Base-by-base conservation (phyloP, 2,329 filamentous ascomycete species). In the Fusarium pseudonygamai region DNA sequence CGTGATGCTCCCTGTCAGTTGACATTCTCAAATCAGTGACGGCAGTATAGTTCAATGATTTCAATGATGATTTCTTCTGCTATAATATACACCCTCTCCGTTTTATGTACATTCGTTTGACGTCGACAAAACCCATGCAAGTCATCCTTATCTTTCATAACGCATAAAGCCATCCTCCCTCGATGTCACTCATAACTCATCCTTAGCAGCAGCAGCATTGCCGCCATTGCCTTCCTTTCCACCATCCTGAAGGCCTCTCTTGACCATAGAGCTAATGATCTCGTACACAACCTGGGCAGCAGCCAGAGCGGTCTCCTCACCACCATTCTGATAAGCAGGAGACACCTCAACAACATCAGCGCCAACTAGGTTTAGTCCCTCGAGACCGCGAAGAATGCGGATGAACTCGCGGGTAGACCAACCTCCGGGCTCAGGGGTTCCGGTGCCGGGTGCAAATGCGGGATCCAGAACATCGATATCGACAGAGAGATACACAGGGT, bases 401-500 rank as follows among this genome's bases (percentile, higher is more conserved):
- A 97, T 96, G 75, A 97, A 85, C 85, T 97, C 95, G 58, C 95
- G 87, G 26, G 93, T 97, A 11, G 93, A 96, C 95, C 95, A 97
- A 42, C 95, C 95, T 64, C 95, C 95, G 0, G 94, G 93, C 84
- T 97, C 95, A 0, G 95, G 95, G 0, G 95, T 97, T 3, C 95
- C 95, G 0, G 94, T 97, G 5, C 92, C 93, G 0, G 94, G 93
- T 5, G 83, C 83, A 59, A 84, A 83, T 13, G 82, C 83, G 0
- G 95, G 94, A 79, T 97, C 94, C 7, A 97, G 85, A 1, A 93
- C 95, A 79, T 97, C 94, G 76, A 97, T 97, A 79, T 97, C 95
- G 10, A 85, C 89, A 40, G 89, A 93, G 15, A 97, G 84, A 79
- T 97, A 97, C 3, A 97, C 93, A 0, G 93, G 94, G 73, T 89